Percentiles rank a stretch among this genome's conserved stretches.
Evolutionary conservation across 2,329 filamentous ascomycete genomes (phyloP).

Genomic region (Fusarium sp.): DNA sequence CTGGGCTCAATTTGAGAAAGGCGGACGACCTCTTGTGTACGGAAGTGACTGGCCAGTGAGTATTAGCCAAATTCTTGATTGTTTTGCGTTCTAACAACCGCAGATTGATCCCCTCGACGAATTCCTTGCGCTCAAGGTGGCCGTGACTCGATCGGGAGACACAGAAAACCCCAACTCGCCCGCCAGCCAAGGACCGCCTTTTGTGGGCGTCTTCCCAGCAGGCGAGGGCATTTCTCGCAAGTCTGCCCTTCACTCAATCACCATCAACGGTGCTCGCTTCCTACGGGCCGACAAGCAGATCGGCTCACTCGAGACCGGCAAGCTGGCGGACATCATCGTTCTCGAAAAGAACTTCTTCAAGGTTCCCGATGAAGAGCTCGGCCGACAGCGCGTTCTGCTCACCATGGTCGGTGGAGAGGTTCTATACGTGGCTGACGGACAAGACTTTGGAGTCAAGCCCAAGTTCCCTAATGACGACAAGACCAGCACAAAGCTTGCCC

Average conservation of each 20-base stretch:
- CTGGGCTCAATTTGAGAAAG: conserved; percentile 31
- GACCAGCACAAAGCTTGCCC: conserved; percentile 20
- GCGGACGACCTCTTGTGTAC: conserved; percentile 34
- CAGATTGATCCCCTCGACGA: conserved; percentile 45
- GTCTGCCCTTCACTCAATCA: conserved; percentile 37
- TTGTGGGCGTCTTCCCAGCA: conserved; percentile 29
- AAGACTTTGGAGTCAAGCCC: conserved; percentile 37
- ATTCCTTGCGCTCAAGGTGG: conserved; percentile 44
- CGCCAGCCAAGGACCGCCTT: conserved; percentile 35
- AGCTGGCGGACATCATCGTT: conserved; percentile 42
- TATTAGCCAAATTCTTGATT: too few relatives aligned
- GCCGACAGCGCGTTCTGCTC: conserved; percentile 39
- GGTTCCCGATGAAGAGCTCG: conserved; percentile 39
- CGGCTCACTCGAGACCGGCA: conserved; percentile 43
- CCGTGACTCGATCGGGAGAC: conserved; percentile 42
- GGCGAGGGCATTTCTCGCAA: conserved; percentile 38
- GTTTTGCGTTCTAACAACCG: too few relatives aligned
- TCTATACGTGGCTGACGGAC: conserved; percentile 40
- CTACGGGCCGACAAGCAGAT: conserved; percentile 41
- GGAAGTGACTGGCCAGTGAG: conserved; percentile 46
- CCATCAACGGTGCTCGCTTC: conserved; percentile 40
- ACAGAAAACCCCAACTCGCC: conserved; percentile 42
- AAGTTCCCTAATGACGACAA: conserved; percentile 41
- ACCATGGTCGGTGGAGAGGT: conserved; percentile 45
- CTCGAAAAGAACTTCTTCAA: conserved; percentile 43